Conservation (phyloP, 345 rosid species). For the Arabidopsis thaliana region TAIR10.1 NC_003071.7:17158001-17158500, state of each 20-base stretch:
- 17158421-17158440: background rate
- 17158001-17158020: background rate
- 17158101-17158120: background rate
- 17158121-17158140: background rate
- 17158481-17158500: slow-evolving; percentile 67
- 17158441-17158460: background rate
- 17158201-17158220: background rate
- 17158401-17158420: background rate
- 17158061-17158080: background rate
- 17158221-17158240: slow-evolving; percentile 13
- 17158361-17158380: background rate
- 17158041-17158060: background rate
- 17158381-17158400: background rate
- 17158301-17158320: background rate
- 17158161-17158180: background rate
- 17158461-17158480: slow-evolving; percentile 55
- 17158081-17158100: slow-evolving; percentile 2
- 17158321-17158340: background rate
- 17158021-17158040: background rate
- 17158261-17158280: slow-evolving; percentile 1
- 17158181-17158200: background rate
- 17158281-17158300: background rate
- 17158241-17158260: background rate
- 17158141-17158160: background rate
- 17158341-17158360: background rate